Base-by-base conservation (phyloP, 768 basidiomycete genomes). In the Tephrocybe sp. region DNA sequence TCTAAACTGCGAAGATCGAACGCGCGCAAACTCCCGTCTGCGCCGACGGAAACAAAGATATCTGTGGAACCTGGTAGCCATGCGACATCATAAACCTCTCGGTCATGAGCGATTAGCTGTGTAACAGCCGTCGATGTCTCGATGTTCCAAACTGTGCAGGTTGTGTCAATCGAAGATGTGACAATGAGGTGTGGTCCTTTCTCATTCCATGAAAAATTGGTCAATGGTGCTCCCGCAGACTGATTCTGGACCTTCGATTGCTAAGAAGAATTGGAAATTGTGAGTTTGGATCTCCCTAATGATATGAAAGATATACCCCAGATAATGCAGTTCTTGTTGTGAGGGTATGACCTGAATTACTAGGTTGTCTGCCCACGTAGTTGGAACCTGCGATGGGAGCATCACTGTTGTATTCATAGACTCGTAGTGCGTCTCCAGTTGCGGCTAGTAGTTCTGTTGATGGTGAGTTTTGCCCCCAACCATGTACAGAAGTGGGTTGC, bases 131-230 rank as follows among this genome's bases (percentile, higher is more conserved):
- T 86, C 21, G 84, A 82, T 3, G 91, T 91, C 60, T 95, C 89
- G 63, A 99, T 91, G 67, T 99, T 97, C 97, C 97, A 99, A 19
- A 98, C 89, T 1, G 97, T 98, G 65, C 95, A 98, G 12, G 94
- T 97, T 43, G 97, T 99, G 64, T 99, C 97, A 59, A 98, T 95
- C 7, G 94, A 97, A 19, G 95, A 94, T 5, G 97, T 99, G 30
- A 98, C 95, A 58, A 98, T 86, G 42, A 91, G 82, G 54, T 83
- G 85, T 1, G 95, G 93, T 0, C 87, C 77, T 61, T 94, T 88
- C 59, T 93, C 86, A 63, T 97, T 97, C 97, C 97, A 99, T 0
- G 94, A 94, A 69, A 99, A 97, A 65, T 88, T 92, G 11, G 97
- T 99, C 54, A 98, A 70, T 1, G 97, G 97, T 3, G 97, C 94